Evolutionary conservation across 768 basidiomycete genomes (phyloP), one percentile per base, ranked within the genome.

Genomic region (Gloeostereum incarnatum): DNA sequence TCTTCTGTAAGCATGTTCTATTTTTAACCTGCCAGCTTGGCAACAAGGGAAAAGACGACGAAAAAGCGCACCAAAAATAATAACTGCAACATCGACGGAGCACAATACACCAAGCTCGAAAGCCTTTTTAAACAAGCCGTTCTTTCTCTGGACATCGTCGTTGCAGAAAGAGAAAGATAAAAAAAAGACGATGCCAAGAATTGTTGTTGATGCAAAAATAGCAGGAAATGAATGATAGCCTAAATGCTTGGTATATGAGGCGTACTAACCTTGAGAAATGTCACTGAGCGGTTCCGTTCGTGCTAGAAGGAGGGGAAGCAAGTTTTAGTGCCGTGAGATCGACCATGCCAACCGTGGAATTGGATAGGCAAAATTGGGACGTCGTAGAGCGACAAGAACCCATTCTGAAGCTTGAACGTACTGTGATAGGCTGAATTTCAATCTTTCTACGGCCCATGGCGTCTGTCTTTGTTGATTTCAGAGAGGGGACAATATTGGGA

Each of bases 1-100:
- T 69, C 66, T 52, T 70, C 69, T 71, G 53, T 8, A 20, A 18
- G 18, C 14, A 35, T 14, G 29, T 13, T 13, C 17, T 42, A 42
- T 45, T 51, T 39, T 24, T 16, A 13, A 19, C 11, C 9, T 29
- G 21, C 31, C 26, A 49, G 46, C 49, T 22, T 41, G 47, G 25
- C 42, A 48, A 7, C 53, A 53, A 16, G 42, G 32, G 11, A 53
- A 50, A 18, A 52, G 40, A 18, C 51, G 47, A 36, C 6, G 13
- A 34, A 7, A 10, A 31, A 16, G 31, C 43, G 10, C 29, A 42
- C 46, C 46, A 29, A 47, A 38, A 36, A 47, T 41, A 11, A 47
- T 47, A 11, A 47, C 40, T 2, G 46, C 46, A 8, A 47, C 36
- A 13, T 47, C 43, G 18, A 47, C 44, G 6, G 31, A 39, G 23